phyloP scores from a whole-genome alignment of 164 flowering plant genomes.

The Paratinospora sagittata region DNA sequence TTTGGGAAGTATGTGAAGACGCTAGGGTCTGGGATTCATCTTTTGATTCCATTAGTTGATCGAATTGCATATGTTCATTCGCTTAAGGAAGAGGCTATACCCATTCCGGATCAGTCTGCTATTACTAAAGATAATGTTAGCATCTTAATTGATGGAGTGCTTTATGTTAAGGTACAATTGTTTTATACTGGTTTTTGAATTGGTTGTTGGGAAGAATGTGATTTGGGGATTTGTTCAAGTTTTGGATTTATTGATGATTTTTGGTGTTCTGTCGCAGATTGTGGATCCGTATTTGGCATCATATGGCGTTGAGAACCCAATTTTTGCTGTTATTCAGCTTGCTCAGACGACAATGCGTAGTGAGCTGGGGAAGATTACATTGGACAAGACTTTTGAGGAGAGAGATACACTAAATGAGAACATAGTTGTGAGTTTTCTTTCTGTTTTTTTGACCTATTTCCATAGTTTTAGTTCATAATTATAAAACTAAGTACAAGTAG shows the following conservation, averaged over 20 bases:
- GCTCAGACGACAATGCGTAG: constrained; percentile 97
- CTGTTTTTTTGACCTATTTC: background rate
- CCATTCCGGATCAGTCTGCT: constrained; percentile 78
- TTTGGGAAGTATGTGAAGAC: constrained; percentile 83
- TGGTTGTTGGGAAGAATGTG: background rate
- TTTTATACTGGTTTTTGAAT: background rate
- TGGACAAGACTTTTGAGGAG: constrained; percentile 91
- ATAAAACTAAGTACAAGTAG: background rate
- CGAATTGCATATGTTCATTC: constrained; percentile 86
- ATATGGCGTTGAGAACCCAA: constrained; percentile 87
- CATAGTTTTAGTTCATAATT: background rate
- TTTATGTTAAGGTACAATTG: constrained; percentile 64
- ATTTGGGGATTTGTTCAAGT: background rate
- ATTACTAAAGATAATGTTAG: constrained; percentile 92
- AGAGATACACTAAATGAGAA: constrained; percentile 79
- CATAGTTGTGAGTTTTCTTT: constrained; percentile 55
- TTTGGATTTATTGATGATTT: constrained; percentile 3
- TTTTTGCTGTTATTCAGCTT: constrained; percentile 80
- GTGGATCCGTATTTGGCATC: constrained; percentile 78
- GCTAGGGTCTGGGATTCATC: constrained; percentile 73
- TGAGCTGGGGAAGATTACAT: constrained; percentile 87
- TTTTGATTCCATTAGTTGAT: constrained; percentile 77
- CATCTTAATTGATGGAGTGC: constrained; percentile 76
- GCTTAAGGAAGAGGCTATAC: constrained; percentile 86
- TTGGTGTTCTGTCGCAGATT: constrained; percentile 40